phyloP scores from a whole-genome alignment of 2,329 filamentous ascomycete genomes.

The Rutstroemia sp. region DNA sequence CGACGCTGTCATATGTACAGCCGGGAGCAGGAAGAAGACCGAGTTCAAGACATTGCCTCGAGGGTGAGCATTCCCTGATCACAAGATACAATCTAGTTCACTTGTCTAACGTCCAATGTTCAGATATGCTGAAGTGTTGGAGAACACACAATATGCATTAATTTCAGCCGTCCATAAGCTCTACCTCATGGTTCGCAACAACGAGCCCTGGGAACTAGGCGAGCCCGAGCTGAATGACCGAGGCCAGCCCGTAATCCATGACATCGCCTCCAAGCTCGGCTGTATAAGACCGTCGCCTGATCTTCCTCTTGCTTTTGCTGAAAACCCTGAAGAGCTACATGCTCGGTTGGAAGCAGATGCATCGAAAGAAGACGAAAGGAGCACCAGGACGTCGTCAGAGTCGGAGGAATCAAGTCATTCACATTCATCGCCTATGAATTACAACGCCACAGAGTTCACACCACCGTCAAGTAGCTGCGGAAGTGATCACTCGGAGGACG shows the following conservation, averaged over 20 bases:
- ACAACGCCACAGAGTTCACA: slow-evolving; percentile 15
- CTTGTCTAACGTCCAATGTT: neutral
- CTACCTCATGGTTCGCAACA: slow-evolving; percentile 54
- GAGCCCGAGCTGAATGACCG: slow-evolving; percentile 57
- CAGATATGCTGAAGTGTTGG: slow-evolving; percentile 57
- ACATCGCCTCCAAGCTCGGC: slow-evolving; percentile 56
- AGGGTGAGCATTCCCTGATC: slow-evolving; percentile 38
- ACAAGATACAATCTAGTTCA: slow-evolving; percentile 4
- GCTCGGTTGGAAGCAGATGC: slow-evolving; percentile 41
- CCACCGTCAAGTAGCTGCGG: slow-evolving; percentile 20
- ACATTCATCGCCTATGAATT: slow-evolving; percentile 17
- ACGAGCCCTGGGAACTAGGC: slow-evolving; percentile 53
- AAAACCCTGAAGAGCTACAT: slow-evolving; percentile 50
- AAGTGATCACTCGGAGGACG: slow-evolving; percentile 21
- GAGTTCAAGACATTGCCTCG: slow-evolving; percentile 59
- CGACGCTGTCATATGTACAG: slow-evolving; percentile 56
- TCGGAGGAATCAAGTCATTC: slow-evolving; percentile 13
- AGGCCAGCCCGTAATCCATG: slow-evolving; percentile 56
- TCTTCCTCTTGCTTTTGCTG: slow-evolving; percentile 51
- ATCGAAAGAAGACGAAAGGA: slow-evolving; percentile 11
- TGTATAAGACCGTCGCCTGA: slow-evolving; percentile 57
- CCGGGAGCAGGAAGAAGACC: slow-evolving; percentile 58
- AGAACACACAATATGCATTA: slow-evolving; percentile 57
- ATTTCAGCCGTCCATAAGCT: slow-evolving; percentile 60
- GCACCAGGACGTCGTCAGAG: slow-evolving; percentile 12